Evolutionary conservation across 192 early-diverging fungal species (phyloP).

Genomic region (Podila minutissima): DNA sequence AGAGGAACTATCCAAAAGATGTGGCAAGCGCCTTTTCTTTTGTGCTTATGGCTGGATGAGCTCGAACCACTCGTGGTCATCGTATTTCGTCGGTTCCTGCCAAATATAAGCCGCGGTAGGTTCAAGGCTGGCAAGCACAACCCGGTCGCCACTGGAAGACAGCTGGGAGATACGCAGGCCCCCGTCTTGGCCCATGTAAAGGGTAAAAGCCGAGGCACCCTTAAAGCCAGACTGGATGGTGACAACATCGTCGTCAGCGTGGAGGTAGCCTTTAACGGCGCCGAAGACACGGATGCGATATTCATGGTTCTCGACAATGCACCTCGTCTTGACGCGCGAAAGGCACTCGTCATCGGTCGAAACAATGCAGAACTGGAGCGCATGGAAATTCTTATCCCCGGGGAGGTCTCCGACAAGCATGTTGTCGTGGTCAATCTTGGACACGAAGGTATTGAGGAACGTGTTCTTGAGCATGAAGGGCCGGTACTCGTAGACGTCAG

Average conservation of each 20-base stretch:
- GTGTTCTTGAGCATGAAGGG: slow-evolving; percentile 6
- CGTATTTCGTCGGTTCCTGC: no score
- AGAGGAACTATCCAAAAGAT: no score
- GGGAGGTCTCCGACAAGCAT: slow-evolving; percentile 6
- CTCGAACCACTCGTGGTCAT: no score
- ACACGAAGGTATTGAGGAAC: neutral
- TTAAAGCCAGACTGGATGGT: neutral
- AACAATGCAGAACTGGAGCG: slow-evolving; percentile 16
- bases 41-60: no score
- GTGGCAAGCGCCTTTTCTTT: no score
- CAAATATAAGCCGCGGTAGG: no score
- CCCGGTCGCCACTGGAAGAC: no score
- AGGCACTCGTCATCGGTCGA: slow-evolving; percentile 6
- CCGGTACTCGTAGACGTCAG: slow-evolving; percentile 13
- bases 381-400: neutral
- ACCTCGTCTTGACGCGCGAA: neutral
- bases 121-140: no score
- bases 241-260: neutral
- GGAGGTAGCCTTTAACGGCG: slow-evolving; percentile 7
- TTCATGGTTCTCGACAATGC: slow-evolving; percentile 14
- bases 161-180: no score
- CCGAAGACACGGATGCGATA: slow-evolving; percentile 3
- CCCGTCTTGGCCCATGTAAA: neutral
- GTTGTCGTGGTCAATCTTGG: neutral
- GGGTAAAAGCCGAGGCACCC: slow-evolving; percentile 2